These are phyloP conservation scores for Emiliania huxleyi DNA, from an alignment of 78 protist genomes.

Conservation along the genomic window DNA sequence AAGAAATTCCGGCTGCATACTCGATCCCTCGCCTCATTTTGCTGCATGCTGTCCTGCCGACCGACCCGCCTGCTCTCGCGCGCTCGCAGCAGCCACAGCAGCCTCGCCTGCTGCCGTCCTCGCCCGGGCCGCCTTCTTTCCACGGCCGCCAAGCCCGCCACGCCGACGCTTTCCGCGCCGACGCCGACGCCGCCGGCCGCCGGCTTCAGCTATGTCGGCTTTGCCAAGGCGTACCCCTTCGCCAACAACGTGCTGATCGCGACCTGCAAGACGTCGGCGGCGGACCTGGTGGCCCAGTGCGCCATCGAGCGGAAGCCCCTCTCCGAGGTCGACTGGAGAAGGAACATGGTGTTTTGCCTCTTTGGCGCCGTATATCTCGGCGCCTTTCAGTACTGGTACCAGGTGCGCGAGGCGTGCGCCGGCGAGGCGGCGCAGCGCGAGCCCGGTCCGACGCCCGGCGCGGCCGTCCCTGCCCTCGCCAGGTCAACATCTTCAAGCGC, in stretches of 20 bases:
- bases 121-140: too few species aligned
- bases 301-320: not conserved
- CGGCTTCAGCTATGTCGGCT: not conserved
- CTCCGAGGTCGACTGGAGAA: not conserved
- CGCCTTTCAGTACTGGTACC: not conserved
- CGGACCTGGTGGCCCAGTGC: not conserved
- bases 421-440: not conserved
- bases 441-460: not conserved
- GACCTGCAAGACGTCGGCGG: not conserved
- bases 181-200: not conserved
- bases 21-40: too few species aligned
- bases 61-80: too few species aligned
- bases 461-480: too few species aligned
- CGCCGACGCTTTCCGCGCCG: too few species aligned
- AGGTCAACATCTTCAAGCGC: not conserved
- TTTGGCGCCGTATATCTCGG: not conserved
- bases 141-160: too few species aligned
- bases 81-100: too few species aligned
- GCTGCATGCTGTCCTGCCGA: too few species aligned
- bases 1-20: too few species aligned
- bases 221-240: not conserved
- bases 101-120: too few species aligned
- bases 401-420: not conserved
- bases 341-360: not conserved
- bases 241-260: not conserved